Base-by-base conservation (phyloP, 805 yeast genomes). In the Metschnikowia drakensbergensis region DNA sequence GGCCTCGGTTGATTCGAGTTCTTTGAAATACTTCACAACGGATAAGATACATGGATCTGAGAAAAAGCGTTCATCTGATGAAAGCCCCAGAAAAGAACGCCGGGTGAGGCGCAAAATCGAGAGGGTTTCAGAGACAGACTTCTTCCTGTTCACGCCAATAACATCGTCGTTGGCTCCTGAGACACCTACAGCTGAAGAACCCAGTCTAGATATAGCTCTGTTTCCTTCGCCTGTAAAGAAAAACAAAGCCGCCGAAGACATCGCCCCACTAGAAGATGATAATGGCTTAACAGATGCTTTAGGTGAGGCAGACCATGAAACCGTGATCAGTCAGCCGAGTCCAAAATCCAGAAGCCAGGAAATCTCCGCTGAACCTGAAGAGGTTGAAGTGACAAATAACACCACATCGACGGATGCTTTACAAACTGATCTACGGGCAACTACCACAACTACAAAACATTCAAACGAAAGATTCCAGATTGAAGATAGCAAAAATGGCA, bases 31-130 rank as follows among this genome's bases (percentile, higher is more conserved):
- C 6, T 17, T 30, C 13, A 6, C 17, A 6, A n/a, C 33, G n/a
- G 30, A 27, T 3, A 30, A n/a, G 29, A 8, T n/a, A 10, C 7
- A 22, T n/a, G 5, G n/a, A 6, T 17, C 43, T 3, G 43, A 41
- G n/a, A 43, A 42, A 26, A 46, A 25, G n/a, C 3, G 17, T 25
- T 11, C 25, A 5, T 32, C 25, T 8, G 41, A 27, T 1, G 47
- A 22, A 11, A 40, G 23, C 6, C 47, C 51, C 22, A 17, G 42
- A 17, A 47, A 49, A 11, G 54, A 48, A 23, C 47, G 59, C 29
- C 52, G 69, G 29, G 68, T 67, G 45, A 55, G 74, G 51, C 56
- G 68, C 34, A 67, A 61, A 42, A 59, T 65, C 33, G 67, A 68
- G 47, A 60, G 62, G 36, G 69, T 66, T 2, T 63, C 59, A 42